Percentiles rank a stretch among this genome's conserved stretches.
Evolutionary conservation across 2,329 filamentous ascomycete species (phyloP).

Genomic region (Colletotrichum siamense): DNA sequence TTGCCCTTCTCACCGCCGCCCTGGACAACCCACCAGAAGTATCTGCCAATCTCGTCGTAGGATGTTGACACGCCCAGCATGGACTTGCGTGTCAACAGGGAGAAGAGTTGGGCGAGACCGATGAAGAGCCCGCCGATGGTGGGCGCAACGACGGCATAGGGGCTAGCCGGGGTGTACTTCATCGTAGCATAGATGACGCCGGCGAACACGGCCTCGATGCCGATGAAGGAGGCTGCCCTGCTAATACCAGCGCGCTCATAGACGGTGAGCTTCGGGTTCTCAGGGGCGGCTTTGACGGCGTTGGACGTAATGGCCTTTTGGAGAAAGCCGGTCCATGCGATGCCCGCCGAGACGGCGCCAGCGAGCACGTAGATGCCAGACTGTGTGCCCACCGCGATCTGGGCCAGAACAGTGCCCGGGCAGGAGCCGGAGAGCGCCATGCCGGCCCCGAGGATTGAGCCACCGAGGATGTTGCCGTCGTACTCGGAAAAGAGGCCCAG

Average conservation of each 20-base stretch:
- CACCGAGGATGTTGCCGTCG: slow-evolving; percentile 71
- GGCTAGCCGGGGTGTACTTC: slow-evolving; percentile 34
- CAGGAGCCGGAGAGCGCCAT: slow-evolving; percentile 72
- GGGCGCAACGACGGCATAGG: slow-evolving; percentile 42
- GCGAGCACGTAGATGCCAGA: slow-evolving; percentile 57
- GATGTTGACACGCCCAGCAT: slow-evolving; percentile 66
- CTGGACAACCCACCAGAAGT: slow-evolving; percentile 50
- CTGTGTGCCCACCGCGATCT: slow-evolving; percentile 58
- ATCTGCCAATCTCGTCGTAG: slow-evolving; percentile 65
- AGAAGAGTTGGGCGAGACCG: slow-evolving; percentile 61
- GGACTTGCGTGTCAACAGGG: slow-evolving; percentile 55
- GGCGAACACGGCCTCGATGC: slow-evolving; percentile 48
- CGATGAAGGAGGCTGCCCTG: slow-evolving; percentile 38
- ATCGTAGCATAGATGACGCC: slow-evolving; percentile 44
- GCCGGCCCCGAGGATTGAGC: slow-evolving; percentile 65
- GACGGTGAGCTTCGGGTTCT: slow-evolving; percentile 34
- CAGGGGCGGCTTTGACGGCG: slow-evolving; percentile 28
- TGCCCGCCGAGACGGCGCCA: slow-evolving; percentile 62
- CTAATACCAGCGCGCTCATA: slow-evolving; percentile 46
- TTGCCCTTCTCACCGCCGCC: slow-evolving; percentile 29
- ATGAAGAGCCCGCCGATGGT: slow-evolving; percentile 64
- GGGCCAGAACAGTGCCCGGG: slow-evolving; percentile 68
- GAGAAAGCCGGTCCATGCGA: slow-evolving; percentile 54
- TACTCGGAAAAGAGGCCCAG: slow-evolving; percentile 59
- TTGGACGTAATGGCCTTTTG: slow-evolving; percentile 36